Evolutionary conservation across 345 rosid species (phyloP), one percentile per base, ranked within the genome.

Genomic region (Bretschneidera sinensis): DNA sequence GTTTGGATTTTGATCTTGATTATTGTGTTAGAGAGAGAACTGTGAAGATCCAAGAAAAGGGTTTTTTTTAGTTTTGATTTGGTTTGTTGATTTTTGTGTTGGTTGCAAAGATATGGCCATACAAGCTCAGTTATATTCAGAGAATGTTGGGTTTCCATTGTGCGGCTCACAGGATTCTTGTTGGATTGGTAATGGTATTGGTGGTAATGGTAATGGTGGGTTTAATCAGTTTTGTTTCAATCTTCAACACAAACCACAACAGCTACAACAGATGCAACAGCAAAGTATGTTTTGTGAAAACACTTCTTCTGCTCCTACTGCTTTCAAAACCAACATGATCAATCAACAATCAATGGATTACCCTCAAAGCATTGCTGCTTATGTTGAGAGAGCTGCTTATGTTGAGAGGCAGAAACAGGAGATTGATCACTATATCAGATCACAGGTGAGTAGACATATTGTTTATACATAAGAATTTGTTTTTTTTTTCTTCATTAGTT

Each of bases 321-420:
- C 60, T 73, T 43, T 59, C 11, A 72, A 59, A 25, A 60, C 33
- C 70, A 10, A 1, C 60, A 43, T 15, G 25, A 63, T 17, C 39
- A 60, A 19, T 60, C 21, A 7, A 5, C 63, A 60, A 17, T 23
- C 62, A 19, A 18, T 51, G 28, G 7, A 57, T 33, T 50, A 11
- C 13, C 54, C 72, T 33, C 76, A 71, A 33, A 52, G 17, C 48
- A 21, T 78, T 54, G 71, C 53, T 47, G 55, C 65, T 43, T 68
- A 62, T 4, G 71, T 71, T 23, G 79, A 79, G 67, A 83, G 74
- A n/a, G 71, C 53, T 47, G 55, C 65, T 43, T 68, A 62, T 4
- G 71, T 71, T 23, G 79, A 79, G 67, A 83, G 74, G 34, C 90
- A 92, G 61, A 69, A 48, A n/a, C 86, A 69, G 52, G 96, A 82